Evolutionary conservation across 495 filamentous ascomycete genomes (phyloP), one percentile per base, ranked within the genome.

Genomic region (Entonaema liquescens): DNA sequence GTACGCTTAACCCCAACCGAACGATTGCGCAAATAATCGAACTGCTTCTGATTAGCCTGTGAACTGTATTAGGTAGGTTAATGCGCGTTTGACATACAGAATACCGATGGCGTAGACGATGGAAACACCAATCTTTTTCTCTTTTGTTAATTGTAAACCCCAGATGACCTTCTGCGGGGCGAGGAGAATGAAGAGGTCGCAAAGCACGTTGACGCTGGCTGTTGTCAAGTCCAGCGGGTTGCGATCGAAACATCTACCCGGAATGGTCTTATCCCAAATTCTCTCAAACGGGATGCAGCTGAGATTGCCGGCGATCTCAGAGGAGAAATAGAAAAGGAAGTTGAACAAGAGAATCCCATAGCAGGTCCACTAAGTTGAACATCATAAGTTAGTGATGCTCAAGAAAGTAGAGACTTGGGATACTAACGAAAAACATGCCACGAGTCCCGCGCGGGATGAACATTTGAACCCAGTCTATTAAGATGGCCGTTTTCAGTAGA

Each of bases 241-340:
- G 3, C 62, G 49, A 42, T 78, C 61, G 17, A 72, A 61, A 36
- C 79, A 81, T 29, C 61, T 71, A 7, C 42, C 69, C 1, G 57
- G 35, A 0, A 79, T 55, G 9, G 23, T 65, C 7, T 63, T 56
- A 47, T 81, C 61, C 79, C 79, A 81, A 17, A 74, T 67, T 11
- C 55, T 15, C n/a, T 56, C 33, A 29, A 35, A 62, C 1, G 83
- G 83, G 1, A 49, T 36, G 63, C 85, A 87, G 42, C 79, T 76
- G 38, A 85, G 82, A 9, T 81, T 78, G 0, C 76, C 76, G 2
- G 80, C 78, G 28, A 87, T 56, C 2, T 83, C 62, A 49, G 79
- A 82, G 3, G 79, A 70, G 17, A 81, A 56, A 28, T 82, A 67
- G 59, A 83, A 83, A 0, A 78, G 11, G 6, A 79, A 55, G 42